Conservation (phyloP, 495 filamentous ascomycete species). For the Penicillium cataractarum region DNA sequence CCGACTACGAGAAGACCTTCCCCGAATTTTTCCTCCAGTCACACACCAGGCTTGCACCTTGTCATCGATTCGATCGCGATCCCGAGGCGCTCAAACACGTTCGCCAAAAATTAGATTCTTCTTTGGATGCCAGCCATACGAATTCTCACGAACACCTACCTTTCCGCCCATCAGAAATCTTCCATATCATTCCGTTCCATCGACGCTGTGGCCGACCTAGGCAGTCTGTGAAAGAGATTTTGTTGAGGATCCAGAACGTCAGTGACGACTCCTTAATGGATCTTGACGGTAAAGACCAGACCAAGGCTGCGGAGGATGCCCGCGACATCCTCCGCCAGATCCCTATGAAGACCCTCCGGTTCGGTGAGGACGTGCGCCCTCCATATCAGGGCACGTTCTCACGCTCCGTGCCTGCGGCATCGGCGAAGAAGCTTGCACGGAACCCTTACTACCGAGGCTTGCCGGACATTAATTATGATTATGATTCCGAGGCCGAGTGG, state of each 20-base stretch:
- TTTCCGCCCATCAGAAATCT: constrained; percentile 60
- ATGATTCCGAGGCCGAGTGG: constrained; percentile 97
- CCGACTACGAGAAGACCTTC: constrained; percentile 73
- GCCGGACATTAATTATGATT: constrained; percentile 83
- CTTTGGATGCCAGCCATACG: constrained; percentile 33
- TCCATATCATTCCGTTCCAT: constrained; percentile 59
- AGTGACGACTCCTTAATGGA: constrained; percentile 14
- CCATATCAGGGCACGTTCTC: constrained; percentile 88
- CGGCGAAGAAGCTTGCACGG: constrained; percentile 63
- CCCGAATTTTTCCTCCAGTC: constrained; percentile 76
- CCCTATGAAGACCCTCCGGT: constrained; percentile 77
- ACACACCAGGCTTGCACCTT: constrained; percentile 63
- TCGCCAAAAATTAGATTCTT: constrained; percentile 53
- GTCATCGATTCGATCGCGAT: constrained; percentile 58
- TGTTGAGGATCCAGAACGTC: constrained; percentile 55
- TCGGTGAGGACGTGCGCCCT: constrained; percentile 85
- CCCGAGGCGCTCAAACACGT: constrained; percentile 52
- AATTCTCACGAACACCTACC: constrained; percentile 24
- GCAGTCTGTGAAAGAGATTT: constrained; percentile 67
- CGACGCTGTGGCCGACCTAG: constrained; percentile 54
- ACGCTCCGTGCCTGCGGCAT: constrained; percentile 48
- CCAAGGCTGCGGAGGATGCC: constrained; percentile 36
- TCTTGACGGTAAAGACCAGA: constrained; percentile 16
- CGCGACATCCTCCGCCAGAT: constrained; percentile 61
- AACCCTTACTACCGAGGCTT: constrained; percentile 67